These are phyloP conservation scores for Fragosphaeria purpurea DNA, from an alignment of 2,329 filamentous ascomycete genomes.

Conservation along the genomic window DNA sequence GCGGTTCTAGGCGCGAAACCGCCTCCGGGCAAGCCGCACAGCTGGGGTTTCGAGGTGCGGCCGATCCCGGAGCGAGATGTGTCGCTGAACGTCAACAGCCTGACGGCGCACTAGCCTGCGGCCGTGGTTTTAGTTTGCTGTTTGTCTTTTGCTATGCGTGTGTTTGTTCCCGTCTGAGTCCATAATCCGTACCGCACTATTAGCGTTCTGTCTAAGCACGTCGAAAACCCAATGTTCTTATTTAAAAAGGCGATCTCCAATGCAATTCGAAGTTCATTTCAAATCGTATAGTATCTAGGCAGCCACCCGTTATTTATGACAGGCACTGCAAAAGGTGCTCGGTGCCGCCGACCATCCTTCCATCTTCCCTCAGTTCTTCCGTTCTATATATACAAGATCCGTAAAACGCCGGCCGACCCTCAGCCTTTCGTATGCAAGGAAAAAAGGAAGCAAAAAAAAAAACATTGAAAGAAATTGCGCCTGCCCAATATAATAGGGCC, in stretches of 20 bases:
- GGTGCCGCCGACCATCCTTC: no score
- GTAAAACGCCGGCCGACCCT: constrained; percentile 6
- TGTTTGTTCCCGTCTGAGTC: not conserved
- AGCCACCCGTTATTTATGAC: no score
- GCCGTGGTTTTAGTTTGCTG: no score
- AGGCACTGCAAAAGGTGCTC: no score
- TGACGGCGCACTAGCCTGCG: no score
- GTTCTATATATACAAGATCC: not conserved
- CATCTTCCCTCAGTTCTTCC: not conserved
- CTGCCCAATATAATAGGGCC: not conserved
- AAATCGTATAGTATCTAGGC: no score
- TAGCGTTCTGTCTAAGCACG: no score
- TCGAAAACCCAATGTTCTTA: no score
- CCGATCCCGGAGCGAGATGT: not conserved
- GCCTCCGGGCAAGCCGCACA: constrained; percentile 2
- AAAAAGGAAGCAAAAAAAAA: not conserved
- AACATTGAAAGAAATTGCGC: not conserved
- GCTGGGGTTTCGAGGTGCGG: constrained; percentile 10
- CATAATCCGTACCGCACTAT: no score
- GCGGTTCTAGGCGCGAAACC: not conserved
- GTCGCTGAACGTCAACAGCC: not conserved
- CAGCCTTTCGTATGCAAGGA: not conserved
- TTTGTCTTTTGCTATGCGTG: not conserved
- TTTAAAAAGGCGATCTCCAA: no score
- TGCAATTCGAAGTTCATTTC: no score